A percentile compares a stretch with the other conserved stretches of the same genome.
Conservation (phyloP, 2,329 filamentous ascomycete species). For the Hysterium pulicare region DNA sequence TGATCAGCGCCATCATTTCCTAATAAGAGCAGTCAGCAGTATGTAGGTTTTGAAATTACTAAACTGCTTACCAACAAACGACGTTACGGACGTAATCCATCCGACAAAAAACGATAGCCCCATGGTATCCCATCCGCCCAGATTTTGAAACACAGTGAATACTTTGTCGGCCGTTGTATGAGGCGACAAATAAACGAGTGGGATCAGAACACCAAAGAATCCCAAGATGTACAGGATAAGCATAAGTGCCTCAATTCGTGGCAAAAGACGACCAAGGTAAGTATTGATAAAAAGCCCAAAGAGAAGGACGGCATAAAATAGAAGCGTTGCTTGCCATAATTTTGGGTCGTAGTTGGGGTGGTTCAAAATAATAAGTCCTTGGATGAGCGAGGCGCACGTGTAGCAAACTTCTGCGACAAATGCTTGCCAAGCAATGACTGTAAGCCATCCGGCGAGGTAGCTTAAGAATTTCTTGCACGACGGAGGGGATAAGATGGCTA, state of each 20-base stretch:
- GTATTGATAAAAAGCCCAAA: slow-evolving; percentile 39
- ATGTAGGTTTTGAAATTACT: too few species aligned
- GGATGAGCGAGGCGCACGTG: slow-evolving; percentile 8
- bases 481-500: slow-evolving; percentile 34
- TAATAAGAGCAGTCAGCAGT: too few species aligned
- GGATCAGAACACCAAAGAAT: slow-evolving; percentile 46
- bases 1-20: neutral
- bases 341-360: slow-evolving; percentile 28
- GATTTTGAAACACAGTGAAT: slow-evolving; percentile 43
- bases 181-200: slow-evolving; percentile 14
- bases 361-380: slow-evolving; percentile 23
- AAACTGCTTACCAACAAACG: neutral
- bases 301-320: slow-evolving; percentile 40
- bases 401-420: slow-evolving; percentile 17
- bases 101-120: slow-evolving; percentile 41
- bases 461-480: slow-evolving; percentile 34
- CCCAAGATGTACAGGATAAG: slow-evolving; percentile 45
- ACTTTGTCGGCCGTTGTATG: slow-evolving; percentile 34
- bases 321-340: slow-evolving; percentile 45
- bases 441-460: slow-evolving; percentile 37
- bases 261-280: slow-evolving; percentile 37
- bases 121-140: slow-evolving; percentile 37
- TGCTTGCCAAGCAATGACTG: slow-evolving; percentile 38
- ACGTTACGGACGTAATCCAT: neutral
- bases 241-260: slow-evolving; percentile 42